These are phyloP conservation scores for Ophiosphaerella korrae DNA, from an alignment of 2,329 filamentous ascomycete species.

Conservation along the genomic window DNA sequence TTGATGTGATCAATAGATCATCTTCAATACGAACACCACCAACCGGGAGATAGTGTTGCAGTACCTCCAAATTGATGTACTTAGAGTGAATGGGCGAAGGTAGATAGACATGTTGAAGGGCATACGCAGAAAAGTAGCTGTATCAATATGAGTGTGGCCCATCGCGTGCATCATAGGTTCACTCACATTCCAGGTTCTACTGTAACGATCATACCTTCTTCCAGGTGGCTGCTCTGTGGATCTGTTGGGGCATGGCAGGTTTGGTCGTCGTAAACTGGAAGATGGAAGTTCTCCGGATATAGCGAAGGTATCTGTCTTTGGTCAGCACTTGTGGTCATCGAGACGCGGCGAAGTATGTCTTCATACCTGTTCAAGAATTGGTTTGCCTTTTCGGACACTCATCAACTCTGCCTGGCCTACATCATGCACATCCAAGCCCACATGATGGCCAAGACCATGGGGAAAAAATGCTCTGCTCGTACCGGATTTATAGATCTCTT, in stretches of 20 bases:
- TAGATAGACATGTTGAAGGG: conserved; percentile 76
- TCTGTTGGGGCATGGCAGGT: conserved; percentile 40
- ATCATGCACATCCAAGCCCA: conserved; percentile 93
- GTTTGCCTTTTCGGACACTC: conserved; percentile 33
- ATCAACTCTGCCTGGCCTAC: conserved; percentile 44
- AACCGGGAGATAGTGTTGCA: conserved; percentile 82
- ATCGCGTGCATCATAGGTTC: background rate
- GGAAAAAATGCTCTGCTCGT: conserved; percentile 92
- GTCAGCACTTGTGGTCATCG: conserved; percentile 11
- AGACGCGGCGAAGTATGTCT: background rate
- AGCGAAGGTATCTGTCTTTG: conserved; percentile 32
- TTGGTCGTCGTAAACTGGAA: conserved; percentile 36
- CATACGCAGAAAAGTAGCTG: conserved; percentile 91
- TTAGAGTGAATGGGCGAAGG: conserved; percentile 72
- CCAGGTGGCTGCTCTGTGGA: conserved; percentile 46
- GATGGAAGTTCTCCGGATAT: conserved; percentile 40
- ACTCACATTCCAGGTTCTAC: conserved; percentile 59
- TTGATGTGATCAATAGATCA: conserved; percentile 73
- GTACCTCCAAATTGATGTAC: conserved; percentile 74
- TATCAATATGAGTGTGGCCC: conserved; percentile 31
- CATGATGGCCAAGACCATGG: conserved; percentile 87
- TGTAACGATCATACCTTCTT: conserved; percentile 62
- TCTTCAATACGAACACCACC: conserved; percentile 76
- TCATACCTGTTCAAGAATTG: conserved; percentile 30
- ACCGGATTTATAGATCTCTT: conserved; percentile 76